Base-by-base conservation (phyloP, 176 grass and related monocot species). In the Ananas comosus region DNA sequence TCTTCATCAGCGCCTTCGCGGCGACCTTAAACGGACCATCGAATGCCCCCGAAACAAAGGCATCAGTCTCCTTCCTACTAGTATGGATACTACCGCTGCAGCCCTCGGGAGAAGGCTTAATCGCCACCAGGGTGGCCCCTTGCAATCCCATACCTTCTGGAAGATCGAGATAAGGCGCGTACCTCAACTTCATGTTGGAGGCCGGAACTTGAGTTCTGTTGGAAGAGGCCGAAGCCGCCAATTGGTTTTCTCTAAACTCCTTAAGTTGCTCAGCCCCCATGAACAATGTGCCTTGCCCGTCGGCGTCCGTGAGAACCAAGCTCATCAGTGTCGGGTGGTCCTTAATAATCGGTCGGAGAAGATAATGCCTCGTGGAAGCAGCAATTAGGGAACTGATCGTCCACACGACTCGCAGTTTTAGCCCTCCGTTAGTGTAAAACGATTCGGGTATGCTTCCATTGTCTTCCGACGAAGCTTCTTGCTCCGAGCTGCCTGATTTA, bases 341-440 rank as follows among this genome's bases (percentile, higher is more conserved):
- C 81, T 85, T 92, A 77, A 96, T 90, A 51, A 96, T 90, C 17
- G 86, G 81, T 24, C 74, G 79, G 16, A 96, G 90, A 77, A 96
- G 82, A 77, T 85, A 87, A 76, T 96, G 93, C 51, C 93, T 83
- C 0, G 89, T 96, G 1, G 93, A 96, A 12, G 93, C 93, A 0
- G 93, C 93, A 54, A 96, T 96, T 28, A 96, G 56, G 51, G 92
- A 96, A 63, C 86, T 91, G 64, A 96, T 96, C n/a, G 92, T 96
- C 92, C 92, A 96, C 65, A 92, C 89, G 0, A 96, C 93, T 11
- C 93, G 86, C 65, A 92, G 87, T 48, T 96, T 96, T 54, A 96
- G 72, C 17, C 86, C 93, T 6, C 93, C 93, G 0, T 96, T 92
- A 70, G 86, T 92, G 64, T 90, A 90, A 86, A 96, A 92, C 21